These are phyloP conservation scores for Fremontodendron californicum DNA, from an alignment of 345 rosid genomes.

Conservation along the genomic window DNA sequence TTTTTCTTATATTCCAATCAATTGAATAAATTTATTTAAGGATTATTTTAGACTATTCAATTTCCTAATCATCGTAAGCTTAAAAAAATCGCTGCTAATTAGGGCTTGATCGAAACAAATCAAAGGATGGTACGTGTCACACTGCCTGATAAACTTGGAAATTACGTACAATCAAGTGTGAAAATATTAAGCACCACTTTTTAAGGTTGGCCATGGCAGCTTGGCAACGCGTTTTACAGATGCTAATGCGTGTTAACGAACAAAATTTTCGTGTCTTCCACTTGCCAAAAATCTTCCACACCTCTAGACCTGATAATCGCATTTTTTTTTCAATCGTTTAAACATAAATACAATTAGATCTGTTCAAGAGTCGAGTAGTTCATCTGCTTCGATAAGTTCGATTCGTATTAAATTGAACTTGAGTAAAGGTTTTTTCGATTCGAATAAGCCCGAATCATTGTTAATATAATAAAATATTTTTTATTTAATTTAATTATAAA, in stretches of 20 bases:
- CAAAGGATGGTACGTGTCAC: not conserved
- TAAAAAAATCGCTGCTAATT: not conserved
- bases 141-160: not conserved
- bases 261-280: constrained; percentile 35
- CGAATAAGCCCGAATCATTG: no score
- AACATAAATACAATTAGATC: no score
- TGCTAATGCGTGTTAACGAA: constrained; percentile 4
- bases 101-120: not conserved
- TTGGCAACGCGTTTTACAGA: constrained; percentile 28
- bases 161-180: not conserved
- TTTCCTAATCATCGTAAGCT: not conserved
- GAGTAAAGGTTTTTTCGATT: no score
- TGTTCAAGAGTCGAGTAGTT: no score
- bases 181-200: not conserved
- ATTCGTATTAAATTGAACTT: no score
- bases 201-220: constrained; percentile 24
- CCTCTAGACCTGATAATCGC: not conserved
- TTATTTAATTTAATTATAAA: no score
- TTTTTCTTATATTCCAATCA: not conserved
- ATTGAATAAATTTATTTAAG: not conserved
- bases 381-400: no score
- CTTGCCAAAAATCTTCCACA: not conserved
- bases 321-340: no score
- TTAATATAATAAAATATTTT: no score
- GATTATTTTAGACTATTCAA: not conserved